A percentile compares a stretch with the other conserved stretches of the same genome.
These are phyloP conservation scores for Sporothrix dimorphospora DNA, from an alignment of 2,329 filamentous ascomycete species.

Conservation along the genomic window DNA sequence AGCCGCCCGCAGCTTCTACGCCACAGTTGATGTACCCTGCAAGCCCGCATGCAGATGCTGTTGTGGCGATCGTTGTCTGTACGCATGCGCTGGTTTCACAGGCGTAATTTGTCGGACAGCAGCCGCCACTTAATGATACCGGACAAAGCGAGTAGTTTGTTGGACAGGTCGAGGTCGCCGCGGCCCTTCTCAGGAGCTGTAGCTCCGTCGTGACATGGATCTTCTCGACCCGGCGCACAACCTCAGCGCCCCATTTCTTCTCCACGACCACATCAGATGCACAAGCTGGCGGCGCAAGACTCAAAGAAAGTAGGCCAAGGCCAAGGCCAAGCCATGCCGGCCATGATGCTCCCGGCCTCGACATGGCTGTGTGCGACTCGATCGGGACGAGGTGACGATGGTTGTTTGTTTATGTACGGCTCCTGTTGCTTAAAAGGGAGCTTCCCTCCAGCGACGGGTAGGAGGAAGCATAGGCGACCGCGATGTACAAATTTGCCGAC, in stretches of 20 bases:
- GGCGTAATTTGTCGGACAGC: slow-evolving; percentile 53
- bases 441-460: neutral
- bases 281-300: neutral
- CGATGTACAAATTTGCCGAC: neutral
- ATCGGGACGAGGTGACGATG: neutral
- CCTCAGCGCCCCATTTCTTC: slow-evolving; percentile 23
- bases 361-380: neutral
- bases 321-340: slow-evolving; percentile 14
- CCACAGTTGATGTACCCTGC: slow-evolving; percentile 49
- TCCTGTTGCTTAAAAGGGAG: neutral
- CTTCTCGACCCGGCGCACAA: slow-evolving; percentile 32
- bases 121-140: slow-evolving; percentile 48
- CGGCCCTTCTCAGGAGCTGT: slow-evolving; percentile 23
- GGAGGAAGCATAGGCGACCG: slow-evolving; percentile 2
- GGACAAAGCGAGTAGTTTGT: slow-evolving; percentile 41
- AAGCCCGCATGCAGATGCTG: slow-evolving; percentile 44
- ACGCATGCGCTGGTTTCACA: slow-evolving; percentile 54
- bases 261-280: neutral
- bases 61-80: slow-evolving; percentile 48
- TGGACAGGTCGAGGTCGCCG: slow-evolving; percentile 31
- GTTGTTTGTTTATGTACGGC: neutral
- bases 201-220: slow-evolving; percentile 33
- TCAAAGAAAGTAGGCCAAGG: neutral
- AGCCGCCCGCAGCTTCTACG: slow-evolving; percentile 42
- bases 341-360: neutral